Evolutionary conservation across 169 alveolate genomes (phyloP), one percentile per base, ranked within the genome.

Genomic region (Cryptosporidium parvum): DNA sequence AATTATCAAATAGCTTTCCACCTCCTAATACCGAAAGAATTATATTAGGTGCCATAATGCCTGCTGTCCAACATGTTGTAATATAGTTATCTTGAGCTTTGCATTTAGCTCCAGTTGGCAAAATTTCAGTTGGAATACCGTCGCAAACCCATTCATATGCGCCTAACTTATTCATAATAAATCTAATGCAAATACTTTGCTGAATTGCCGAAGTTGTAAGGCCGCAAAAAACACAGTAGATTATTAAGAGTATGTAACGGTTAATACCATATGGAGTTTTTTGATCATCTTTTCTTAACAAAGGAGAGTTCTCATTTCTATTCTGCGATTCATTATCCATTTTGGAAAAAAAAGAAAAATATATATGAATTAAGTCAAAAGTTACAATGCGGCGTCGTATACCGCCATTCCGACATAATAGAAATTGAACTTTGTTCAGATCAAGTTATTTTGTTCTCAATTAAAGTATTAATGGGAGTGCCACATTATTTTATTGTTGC

Each of bases 51-150:
- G 89, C 89, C 75, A 80, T 80, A 29, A 80, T 80, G 29, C 89
- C 89, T 42, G 89, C 89, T 9, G 89, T 80, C 89, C 89, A 80
- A 23, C 89, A 80, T 42, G 89, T 45, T 16, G 89, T 80, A 33
- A 80, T 62, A 12, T 59, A 45, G 68, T 80, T 80, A 45, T 80
- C 89, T 62, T 80, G 89, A 5, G 69, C 73, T 16, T 65, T 80
- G 18, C 89, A 80, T 12, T 61, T 80, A 59, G 89, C 89, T 42
- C 89, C 89, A 18, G 89, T 45, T 42, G 89, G 80, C 42, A 80
- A 67, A 6, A 62, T 26, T 39, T 80, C 89, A 18, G 39, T 18
- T 4, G 39, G 48, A 65, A 14, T 21, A 37, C 35, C 69, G 29
- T 62, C 69, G 42, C 89, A 80, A 4, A 29, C 26, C 89, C 89